A percentile compares a stretch with the other conserved stretches of the same genome.
Conservation (phyloP, 768 basidiomycete genomes). For the Grammothele lineata region DNA sequence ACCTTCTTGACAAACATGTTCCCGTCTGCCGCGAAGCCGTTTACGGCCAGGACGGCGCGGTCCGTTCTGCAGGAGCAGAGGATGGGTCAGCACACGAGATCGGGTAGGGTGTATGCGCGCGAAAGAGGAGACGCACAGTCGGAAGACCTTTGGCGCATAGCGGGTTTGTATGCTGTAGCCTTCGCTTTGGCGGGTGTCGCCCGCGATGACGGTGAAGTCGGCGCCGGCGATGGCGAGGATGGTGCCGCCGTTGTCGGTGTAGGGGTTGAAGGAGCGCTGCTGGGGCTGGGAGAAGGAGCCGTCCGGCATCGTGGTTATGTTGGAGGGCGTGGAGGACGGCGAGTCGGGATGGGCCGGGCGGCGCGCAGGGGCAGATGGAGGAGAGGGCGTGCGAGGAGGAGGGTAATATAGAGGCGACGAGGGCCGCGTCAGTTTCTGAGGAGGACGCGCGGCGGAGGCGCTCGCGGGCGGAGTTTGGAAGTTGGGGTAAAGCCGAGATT, state of each 20-base stretch:
- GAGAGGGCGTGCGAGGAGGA: slow-evolving; percentile 4
- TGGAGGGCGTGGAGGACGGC: background rate
- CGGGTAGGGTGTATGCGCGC: background rate
- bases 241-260: slow-evolving; percentile 92
- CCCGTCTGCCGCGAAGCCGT: slow-evolving; percentile 96
- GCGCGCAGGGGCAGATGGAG: too few species aligned
- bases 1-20: slow-evolving; percentile 98
- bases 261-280: slow-evolving; percentile 77
- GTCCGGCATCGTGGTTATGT: slow-evolving; percentile 22
- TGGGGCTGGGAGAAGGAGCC: slow-evolving; percentile 33
- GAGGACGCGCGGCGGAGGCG: slow-evolving; percentile 17
- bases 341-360: slow-evolving; percentile 4
- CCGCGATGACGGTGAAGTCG: slow-evolving; percentile 92
- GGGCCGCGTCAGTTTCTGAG: slow-evolving; percentile 26
- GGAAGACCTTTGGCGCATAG: slow-evolving; percentile 94
- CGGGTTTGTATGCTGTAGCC: slow-evolving; percentile 98
- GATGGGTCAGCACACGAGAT: too few species aligned
- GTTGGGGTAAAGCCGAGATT: slow-evolving; percentile 23
- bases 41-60: slow-evolving; percentile 89
- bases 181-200: slow-evolving; percentile 94
- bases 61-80: slow-evolving; percentile 64
- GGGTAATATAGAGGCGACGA: slow-evolving; percentile 19
- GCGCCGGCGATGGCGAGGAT: slow-evolving; percentile 94
- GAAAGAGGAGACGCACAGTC: slow-evolving; percentile 60
- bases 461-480: slow-evolving; percentile 21